Evolutionary conservation across 1,139 yeast genomes (phyloP), one percentile per base, ranked within the genome.

Genomic region (Casaregolazyma lundiana): DNA sequence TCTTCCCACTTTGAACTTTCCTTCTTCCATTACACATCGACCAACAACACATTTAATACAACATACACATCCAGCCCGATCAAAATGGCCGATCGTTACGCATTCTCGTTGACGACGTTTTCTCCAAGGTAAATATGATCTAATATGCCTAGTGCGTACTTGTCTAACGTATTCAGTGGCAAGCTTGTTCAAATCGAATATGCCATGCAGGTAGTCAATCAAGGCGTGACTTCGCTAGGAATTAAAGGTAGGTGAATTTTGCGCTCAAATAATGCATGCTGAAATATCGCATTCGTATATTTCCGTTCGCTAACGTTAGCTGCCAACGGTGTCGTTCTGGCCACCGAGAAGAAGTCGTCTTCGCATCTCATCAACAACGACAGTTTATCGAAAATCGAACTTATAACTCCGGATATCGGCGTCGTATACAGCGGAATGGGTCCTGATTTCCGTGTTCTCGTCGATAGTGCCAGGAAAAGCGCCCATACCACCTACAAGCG

Each of bases 381-480:
- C 46, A 78, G 89, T 46, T 75, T 85, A 52, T 76, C 83, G 47
- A 94, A 94, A 64, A 83, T 94, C 36, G 84, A 88, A 47, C 71
- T 80, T 50, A 79, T 94, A 59, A 89, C 98, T 1, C 98, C 98
- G 35, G 89, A 92, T 63, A 87, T 92, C 55, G 98, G 97, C 50
- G 88, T 92, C 78, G 89, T 95, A 4, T 94, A 94, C 69, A 79
- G 96, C 15, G 99, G 99, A 22, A 90, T 94, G 97, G 98, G 98
- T 11, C 98, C 99, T 17, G 99, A 94, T 67, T 94, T 86, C 72
- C 77, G 99, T 56, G 96, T 94, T 17, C 77, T 94, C 45, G 89
- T 90, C 39, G 97, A 92, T 67, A 84, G 84, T 65, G 92, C 97
- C 11, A 79, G 99, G 60, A 90, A 88, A 66, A 81, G 85, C 53